Evolutionary conservation across 805 yeast genomes (phyloP), one percentile per base, ranked within the genome.

Genomic region (Lachancea meyersii): DNA sequence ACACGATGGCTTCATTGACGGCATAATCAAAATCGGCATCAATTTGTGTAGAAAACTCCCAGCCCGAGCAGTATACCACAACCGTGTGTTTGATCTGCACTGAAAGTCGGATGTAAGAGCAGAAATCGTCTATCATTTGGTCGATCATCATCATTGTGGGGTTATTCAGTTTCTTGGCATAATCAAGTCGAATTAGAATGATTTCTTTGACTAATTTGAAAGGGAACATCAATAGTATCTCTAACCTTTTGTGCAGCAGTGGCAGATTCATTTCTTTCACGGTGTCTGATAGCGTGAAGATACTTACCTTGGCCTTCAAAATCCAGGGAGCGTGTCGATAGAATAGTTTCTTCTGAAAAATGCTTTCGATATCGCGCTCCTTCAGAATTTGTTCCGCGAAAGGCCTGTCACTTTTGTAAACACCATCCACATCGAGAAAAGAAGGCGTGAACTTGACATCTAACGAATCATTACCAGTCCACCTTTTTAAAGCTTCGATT

Each of bases 71-170:
- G 52, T 79, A 82, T 37, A 76, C 80, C 21, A 72, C 64, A 36
- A 82, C 74, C 0, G 86, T 78, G 44, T 76, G 77, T 57, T 87
- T 81, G 39, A 88, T 76, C 49, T 79, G 83, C 14, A 86, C 71
- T 0, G 95, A 89, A 26, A 88, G 68, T 37, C 76, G 73, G 44
- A 91, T 76, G 58, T 86, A 87, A 2, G 80, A 73, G 51, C 80
- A 80, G 58, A 91, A 83, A 59, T 87, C 95, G 35, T 79, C 88
- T 47, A 91, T 76, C 75, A 87, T 82, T 64, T 91, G 96, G 62
- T 93, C 98, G 52, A 93, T 86, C 81, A 87, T 86, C 88, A 87
- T 84, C 79, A 89, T 77, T 0, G 97, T 88, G 1, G 96, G 96
- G 53, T 82, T 84, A 40, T 75, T 77, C 37, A 91, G 65, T 55